Conservation (phyloP, 2,329 filamentous ascomycete genomes). For the Chaetomium strumarium region DNA sequence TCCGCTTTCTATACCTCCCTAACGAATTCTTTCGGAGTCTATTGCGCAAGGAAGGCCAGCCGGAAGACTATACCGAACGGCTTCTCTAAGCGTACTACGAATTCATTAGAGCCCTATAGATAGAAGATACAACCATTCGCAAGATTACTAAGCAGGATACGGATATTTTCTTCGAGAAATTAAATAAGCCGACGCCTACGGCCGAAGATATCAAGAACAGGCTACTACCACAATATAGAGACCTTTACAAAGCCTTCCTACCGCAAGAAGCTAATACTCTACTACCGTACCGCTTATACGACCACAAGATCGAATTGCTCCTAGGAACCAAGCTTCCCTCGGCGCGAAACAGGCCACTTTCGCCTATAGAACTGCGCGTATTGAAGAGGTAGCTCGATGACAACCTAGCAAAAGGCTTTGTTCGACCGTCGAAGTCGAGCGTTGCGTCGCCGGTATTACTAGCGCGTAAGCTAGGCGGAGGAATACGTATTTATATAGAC, state of each 20-base stretch:
- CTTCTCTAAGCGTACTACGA: not conserved
- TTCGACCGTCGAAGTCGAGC: not conserved
- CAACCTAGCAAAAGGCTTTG: not conserved
- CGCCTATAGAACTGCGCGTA: not conserved
- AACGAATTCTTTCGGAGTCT: not conserved
- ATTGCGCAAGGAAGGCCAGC: not conserved
- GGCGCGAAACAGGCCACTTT: not conserved
- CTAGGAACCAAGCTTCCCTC: not conserved
- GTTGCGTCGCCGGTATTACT: not conserved
- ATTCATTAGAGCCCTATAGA: not conserved
- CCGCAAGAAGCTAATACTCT: not conserved
- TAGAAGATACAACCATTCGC: not conserved
- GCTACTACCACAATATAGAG: not conserved
- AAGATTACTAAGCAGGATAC: not conserved
- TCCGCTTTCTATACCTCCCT: not conserved
- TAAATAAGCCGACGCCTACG: not conserved
- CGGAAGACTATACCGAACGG: not conserved
- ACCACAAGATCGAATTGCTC: not conserved
- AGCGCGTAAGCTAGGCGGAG: not conserved
- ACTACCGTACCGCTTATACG: not conserved
- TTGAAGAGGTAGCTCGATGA: not conserved
- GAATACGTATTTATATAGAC: not conserved
- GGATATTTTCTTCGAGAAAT: not conserved
- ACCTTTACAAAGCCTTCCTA: not conserved
- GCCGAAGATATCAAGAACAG: not conserved